phyloP scores from a whole-genome alignment of 805 yeast genomes.

The Candida ponderosae region DNA sequence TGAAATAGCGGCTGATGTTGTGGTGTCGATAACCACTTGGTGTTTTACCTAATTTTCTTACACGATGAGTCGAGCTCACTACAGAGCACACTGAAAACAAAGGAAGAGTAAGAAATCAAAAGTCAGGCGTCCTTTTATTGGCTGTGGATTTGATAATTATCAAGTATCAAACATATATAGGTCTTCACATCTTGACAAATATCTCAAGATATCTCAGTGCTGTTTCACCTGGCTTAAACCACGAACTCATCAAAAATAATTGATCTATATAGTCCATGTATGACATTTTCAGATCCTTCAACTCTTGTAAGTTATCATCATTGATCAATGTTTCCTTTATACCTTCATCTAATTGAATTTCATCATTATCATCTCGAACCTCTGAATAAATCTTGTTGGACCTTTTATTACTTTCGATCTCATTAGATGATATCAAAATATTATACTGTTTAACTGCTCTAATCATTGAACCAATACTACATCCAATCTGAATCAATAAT shows the following conservation, averaged over 20 bases:
- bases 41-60: too few species aligned
- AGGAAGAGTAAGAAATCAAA: too few species aligned
- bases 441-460: too few species aligned
- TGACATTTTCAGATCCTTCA: neutral
- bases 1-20: too few species aligned
- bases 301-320: neutral
- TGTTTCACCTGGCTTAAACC: neutral
- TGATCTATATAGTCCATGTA: neutral
- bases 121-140: too few species aligned
- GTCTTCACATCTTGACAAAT: neutral
- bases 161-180: too few species aligned
- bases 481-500: neutral
- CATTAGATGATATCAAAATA: too few species aligned
- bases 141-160: too few species aligned
- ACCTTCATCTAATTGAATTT: slow-evolving; percentile 18
- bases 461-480: neutral
- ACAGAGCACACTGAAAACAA: too few species aligned
- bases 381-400: slow-evolving; percentile 3
- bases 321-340: slow-evolving; percentile 12
- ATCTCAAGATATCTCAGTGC: neutral
- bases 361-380: slow-evolving; percentile 12
- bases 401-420: neutral
- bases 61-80: too few species aligned
- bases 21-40: too few species aligned
- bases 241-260: neutral